These are phyloP conservation scores for Verbena officinalis DNA, from an alignment of 257 asterid species.

Conservation along the genomic window DNA sequence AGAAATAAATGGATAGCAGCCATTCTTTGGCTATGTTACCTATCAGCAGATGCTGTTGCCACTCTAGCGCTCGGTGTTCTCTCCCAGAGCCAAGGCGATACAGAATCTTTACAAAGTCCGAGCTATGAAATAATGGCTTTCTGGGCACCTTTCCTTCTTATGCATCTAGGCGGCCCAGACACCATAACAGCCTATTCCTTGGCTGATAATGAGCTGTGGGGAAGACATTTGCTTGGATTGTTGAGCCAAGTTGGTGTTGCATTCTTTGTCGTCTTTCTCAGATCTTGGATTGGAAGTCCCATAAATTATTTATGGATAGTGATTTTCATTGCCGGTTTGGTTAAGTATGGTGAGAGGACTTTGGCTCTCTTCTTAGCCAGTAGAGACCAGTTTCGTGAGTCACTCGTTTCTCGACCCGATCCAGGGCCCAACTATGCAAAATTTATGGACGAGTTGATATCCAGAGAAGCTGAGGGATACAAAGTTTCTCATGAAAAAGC, in stretches of 20 bases:
- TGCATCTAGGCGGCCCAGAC: constrained; percentile 51
- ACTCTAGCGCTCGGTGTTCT: constrained; percentile 38
- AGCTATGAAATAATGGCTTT: constrained; percentile 21
- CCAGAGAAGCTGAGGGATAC: constrained; percentile 34
- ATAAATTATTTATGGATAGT: constrained; percentile 13
- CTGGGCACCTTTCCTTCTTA: constrained; percentile 50
- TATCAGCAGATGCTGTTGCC: constrained; percentile 40
- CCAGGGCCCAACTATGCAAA: constrained; percentile 59
- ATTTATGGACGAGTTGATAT: constrained; percentile 41
- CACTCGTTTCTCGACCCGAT: constrained; percentile 47
- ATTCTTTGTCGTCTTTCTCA: constrained; percentile 28
- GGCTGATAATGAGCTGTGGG: constrained; percentile 52
- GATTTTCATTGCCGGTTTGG: constrained; percentile 38
- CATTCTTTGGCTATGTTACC: constrained; percentile 26
- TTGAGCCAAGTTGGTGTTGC: constrained; percentile 31
- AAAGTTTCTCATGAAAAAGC: constrained; percentile 18
- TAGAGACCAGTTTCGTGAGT: constrained; percentile 34
- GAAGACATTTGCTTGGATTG: constrained; percentile 35
- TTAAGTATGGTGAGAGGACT: constrained; percentile 48
- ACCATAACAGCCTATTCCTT: constrained; percentile 47
- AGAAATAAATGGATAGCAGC: constrained; percentile 9
- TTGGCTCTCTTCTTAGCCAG: constrained; percentile 42
- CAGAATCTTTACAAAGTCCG: background rate
- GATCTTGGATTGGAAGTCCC: constrained; percentile 6
- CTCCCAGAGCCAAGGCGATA: constrained; percentile 23